Percentiles rank a stretch among this genome's conserved stretches.
Conservation (phyloP, 129 eudicot genomes). For the Escallonia rubra region DNA sequence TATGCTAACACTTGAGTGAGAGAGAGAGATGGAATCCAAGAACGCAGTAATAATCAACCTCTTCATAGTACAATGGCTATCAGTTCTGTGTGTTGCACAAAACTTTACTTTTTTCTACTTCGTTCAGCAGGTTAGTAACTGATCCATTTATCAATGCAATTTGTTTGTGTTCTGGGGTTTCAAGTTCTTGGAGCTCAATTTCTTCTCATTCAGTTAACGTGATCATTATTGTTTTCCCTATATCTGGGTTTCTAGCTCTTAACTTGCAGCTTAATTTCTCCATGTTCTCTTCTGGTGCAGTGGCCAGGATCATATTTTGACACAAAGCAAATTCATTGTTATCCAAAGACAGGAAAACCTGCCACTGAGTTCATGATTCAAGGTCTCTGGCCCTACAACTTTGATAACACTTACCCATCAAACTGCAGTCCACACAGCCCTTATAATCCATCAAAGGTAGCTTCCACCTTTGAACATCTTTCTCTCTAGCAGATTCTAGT, state of each 20-base stretch:
- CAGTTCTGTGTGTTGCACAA: slow-evolving; percentile 15
- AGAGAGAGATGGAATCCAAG: slow-evolving; percentile 2
- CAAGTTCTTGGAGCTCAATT: neutral
- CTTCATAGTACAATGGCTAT: slow-evolving; percentile 11
- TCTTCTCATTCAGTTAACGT: neutral
- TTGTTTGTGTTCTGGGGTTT: neutral
- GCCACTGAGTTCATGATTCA: slow-evolving; percentile 38
- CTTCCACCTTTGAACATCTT: no score
- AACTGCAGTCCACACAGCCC: slow-evolving; percentile 29
- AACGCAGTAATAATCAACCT: slow-evolving; percentile 1
- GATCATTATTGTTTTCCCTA: neutral
- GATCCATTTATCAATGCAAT: neutral
- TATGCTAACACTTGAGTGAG: neutral
- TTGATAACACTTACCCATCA: slow-evolving; percentile 42
- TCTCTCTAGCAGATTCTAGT: no score
- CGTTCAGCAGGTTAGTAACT: slow-evolving; percentile 35
- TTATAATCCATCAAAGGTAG: slow-evolving; percentile 33
- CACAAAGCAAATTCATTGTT: slow-evolving; percentile 34
- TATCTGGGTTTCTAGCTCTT: no score
- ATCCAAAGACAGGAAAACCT: slow-evolving; percentile 41
- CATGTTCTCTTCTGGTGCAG: slow-evolving; percentile 15
- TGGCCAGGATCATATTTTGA: slow-evolving; percentile 61
- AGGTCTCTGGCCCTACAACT: slow-evolving; percentile 30
- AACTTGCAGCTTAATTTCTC: neutral
- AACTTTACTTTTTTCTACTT: slow-evolving; percentile 48